These are phyloP conservation scores for Herpomyces periplanetae DNA, from an alignment of 2,329 filamentous ascomycete species.

Conservation along the genomic window DNA sequence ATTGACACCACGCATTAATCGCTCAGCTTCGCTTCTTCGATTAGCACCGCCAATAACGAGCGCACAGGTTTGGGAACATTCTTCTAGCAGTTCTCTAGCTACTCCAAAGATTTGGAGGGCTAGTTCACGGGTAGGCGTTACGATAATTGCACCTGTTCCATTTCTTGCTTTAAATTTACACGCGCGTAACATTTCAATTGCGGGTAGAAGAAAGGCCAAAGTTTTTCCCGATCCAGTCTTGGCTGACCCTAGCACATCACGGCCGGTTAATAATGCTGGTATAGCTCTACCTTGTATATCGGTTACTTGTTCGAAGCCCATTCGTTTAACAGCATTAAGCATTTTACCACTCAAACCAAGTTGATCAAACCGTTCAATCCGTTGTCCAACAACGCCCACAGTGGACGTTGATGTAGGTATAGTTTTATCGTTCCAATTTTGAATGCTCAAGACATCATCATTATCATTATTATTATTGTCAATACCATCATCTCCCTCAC, in stretches of 20 bases:
- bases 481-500: no score
- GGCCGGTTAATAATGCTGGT: constrained; percentile 49
- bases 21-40: constrained; percentile 55
- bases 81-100: constrained; percentile 57
- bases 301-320: constrained; percentile 86
- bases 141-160: constrained; percentile 59
- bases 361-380: constrained; percentile 42
- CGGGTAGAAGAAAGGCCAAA: constrained; percentile 65
- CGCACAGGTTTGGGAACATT: constrained; percentile 76
- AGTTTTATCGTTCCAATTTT: no score
- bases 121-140: constrained; percentile 69
- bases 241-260: constrained; percentile 68
- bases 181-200: constrained; percentile 60
- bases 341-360: constrained; percentile 59
- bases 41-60: constrained; percentile 92
- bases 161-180: constrained; percentile 81
- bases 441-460: no score
- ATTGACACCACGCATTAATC: constrained; percentile 75
- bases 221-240: constrained; percentile 94
- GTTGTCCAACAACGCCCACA: no score
- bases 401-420: no score
- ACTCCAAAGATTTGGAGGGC: constrained; percentile 89
- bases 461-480: no score
- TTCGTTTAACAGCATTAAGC: constrained; percentile 47
- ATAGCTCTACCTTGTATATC: constrained; percentile 66